These are phyloP conservation scores for Jackrogersella multiformis DNA, from an alignment of 495 filamentous ascomycete genomes.

Conservation along the genomic window DNA sequence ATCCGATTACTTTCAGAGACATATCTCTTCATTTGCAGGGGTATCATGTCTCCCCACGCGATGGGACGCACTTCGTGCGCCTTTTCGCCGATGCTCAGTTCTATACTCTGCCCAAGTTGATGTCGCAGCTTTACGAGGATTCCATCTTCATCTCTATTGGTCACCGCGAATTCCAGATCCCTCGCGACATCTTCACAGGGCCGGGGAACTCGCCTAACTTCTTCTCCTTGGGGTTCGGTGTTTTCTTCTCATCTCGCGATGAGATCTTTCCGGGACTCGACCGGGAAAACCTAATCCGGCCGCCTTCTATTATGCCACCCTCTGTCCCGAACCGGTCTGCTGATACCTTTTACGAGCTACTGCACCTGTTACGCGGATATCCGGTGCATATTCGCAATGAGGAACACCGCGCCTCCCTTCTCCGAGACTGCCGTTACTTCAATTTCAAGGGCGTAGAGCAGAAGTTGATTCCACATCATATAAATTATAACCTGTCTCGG, in stretches of 20 bases:
- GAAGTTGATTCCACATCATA: constrained; percentile 79
- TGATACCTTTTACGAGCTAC: constrained; percentile 80
- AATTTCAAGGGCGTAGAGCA: constrained; percentile 93
- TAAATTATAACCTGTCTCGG: constrained; percentile 76
- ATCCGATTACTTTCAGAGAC: constrained; percentile 88
- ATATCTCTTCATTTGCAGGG: constrained; percentile 94
- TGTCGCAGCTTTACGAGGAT: constrained; percentile 92
- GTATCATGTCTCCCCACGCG: constrained; percentile 85
- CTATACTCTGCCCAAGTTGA: constrained; percentile 89
- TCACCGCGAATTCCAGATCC: constrained; percentile 84
- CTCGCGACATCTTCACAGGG: constrained; percentile 83
- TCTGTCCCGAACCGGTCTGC: constrained; percentile 81
- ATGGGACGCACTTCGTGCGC: constrained; percentile 86
- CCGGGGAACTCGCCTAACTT: constrained; percentile 94
- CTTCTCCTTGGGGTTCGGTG: constrained; percentile 90
- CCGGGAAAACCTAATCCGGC: constrained; percentile 81
- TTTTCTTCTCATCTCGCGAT: constrained; percentile 82
- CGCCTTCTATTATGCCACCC: constrained; percentile 85
- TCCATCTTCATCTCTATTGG: constrained; percentile 93
- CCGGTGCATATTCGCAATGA: constrained; percentile 79
- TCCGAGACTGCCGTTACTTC: constrained; percentile 91
- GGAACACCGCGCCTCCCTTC: constrained; percentile 78
- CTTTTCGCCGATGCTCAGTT: constrained; percentile 97
- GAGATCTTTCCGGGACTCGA: constrained; percentile 90
- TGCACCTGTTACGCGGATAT: constrained; percentile 91